Evolutionary conservation across 768 basidiomycete species (phyloP), one percentile per base, ranked within the genome.

Genomic region (Tremella mesenterica): DNA sequence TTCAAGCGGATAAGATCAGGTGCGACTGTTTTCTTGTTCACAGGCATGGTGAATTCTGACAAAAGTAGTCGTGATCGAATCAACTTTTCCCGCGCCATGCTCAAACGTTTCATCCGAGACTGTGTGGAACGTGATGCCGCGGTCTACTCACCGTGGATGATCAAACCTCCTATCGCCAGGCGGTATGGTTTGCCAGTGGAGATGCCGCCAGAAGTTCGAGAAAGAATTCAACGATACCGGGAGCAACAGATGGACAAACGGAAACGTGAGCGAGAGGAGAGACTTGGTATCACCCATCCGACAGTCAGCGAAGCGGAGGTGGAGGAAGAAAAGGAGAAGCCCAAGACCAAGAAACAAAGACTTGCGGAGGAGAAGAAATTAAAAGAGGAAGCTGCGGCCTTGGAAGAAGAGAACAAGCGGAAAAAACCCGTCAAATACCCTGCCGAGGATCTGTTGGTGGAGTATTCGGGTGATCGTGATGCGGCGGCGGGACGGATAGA

Each of bases 51-150:
- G 43, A 44, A 25, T 48, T 31, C 54, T 50, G 18, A 51, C 38
- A 2, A 16, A 14, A 39, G 45, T 62, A 96, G 92, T 66, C 91
- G 95, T 56, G 95, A 99, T 72, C 86, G 92, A 48, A 79, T 93
- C 18, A 83, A 89, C 18, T 97, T 97, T 75, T 93, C 90, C 26
- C 96, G 97, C 74, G 91, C 91, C 16, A 93, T 97, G 63, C 81
- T 99, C 26, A 88, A 91, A 59, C 85, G 91, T 14, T 96, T 93
- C 75, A 87, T 99, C 53, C 84, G 88, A 57, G 95, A 97, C 68
- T 93, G 90, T 64, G 86, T 99, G 2, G 85, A 88, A 65, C 83
- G 95, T 29, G 90, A 93, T 60, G 80, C 89, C 14, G 85, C 88
- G 8, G 85, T 93, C 25, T 90, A 89, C 7, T 88, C 89, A 0